These are phyloP conservation scores for Arbutus unedo DNA, from an alignment of 148 eudicot species.

Conservation along the genomic window DNA sequence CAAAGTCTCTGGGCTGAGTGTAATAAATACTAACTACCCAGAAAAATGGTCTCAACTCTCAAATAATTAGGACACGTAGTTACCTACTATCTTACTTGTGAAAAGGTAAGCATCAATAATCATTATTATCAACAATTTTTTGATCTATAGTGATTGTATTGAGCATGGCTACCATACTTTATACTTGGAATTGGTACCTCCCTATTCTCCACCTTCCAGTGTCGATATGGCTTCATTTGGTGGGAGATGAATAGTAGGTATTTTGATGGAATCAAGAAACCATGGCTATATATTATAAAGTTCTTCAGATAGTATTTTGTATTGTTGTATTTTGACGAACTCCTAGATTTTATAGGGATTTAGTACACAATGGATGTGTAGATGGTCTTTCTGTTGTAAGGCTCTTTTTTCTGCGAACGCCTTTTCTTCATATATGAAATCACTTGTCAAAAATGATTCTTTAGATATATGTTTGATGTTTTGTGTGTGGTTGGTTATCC, in stretches of 20 bases:
- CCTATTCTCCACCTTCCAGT: constrained; percentile 4
- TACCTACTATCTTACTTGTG: neutral
- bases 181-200: neutral
- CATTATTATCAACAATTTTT: neutral
- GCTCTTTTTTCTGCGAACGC: neutral
- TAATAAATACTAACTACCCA: neutral
- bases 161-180: neutral
- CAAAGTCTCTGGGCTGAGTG: neutral
- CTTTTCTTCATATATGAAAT: neutral
- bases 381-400: neutral
- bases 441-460: neutral
- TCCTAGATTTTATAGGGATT: neutral
- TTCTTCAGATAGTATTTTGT: neutral
- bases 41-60: neutral
- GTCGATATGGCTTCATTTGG: neutral
- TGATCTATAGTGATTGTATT: neutral
- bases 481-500: neutral
- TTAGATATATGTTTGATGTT: neutral
- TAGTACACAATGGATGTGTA: neutral
- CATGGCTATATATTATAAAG: neutral
- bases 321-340: neutral
- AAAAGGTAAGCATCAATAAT: neutral
- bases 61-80: neutral
- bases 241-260: neutral
- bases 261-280: neutral